A percentile compares a stretch with the other conserved stretches of the same genome.
Evolutionary conservation across 371 early-diverging fungal genomes (phyloP).

Genomic region (Globomyces sp.): DNA sequence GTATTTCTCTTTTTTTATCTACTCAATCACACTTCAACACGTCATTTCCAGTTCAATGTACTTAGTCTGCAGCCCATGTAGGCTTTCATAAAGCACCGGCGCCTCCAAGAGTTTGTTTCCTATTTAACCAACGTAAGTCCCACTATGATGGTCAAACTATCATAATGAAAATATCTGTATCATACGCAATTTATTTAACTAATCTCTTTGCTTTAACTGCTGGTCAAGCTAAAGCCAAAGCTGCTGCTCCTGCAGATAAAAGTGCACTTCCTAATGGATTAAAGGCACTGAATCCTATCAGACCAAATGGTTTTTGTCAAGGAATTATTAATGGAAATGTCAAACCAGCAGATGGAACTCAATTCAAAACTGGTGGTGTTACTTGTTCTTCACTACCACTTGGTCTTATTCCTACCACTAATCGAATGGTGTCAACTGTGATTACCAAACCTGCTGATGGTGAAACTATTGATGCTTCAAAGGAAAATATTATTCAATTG

Average conservation of each 20-base stretch:
- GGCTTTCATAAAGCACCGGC: no score
- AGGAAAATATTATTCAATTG: slow-evolving; percentile 27
- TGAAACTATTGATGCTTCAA: slow-evolving; percentile 18
- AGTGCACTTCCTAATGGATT: background rate
- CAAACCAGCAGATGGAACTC: slow-evolving; percentile 24
- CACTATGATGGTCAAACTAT: no score
- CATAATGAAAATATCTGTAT: no score
- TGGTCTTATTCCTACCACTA: slow-evolving; percentile 35
- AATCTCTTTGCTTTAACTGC: background rate
- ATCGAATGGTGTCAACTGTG: slow-evolving; percentile 42
- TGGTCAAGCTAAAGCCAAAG: background rate
- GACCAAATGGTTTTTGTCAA: background rate
- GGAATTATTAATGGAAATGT: background rate
- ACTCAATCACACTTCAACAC: no score
- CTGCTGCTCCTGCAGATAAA: background rate
- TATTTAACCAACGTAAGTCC: no score
- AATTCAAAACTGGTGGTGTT: slow-evolving; percentile 22
- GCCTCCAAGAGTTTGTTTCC: no score
- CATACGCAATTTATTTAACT: no score
- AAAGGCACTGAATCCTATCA: background rate
- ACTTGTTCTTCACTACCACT: slow-evolving; percentile 28
- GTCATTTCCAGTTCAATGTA: no score
- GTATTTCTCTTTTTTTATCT: no score
- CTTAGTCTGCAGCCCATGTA: no score
- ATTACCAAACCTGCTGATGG: slow-evolving; percentile 32